Conservation (phyloP, 2,329 filamentous ascomycete species). For the Apiospora aurea region DNA sequence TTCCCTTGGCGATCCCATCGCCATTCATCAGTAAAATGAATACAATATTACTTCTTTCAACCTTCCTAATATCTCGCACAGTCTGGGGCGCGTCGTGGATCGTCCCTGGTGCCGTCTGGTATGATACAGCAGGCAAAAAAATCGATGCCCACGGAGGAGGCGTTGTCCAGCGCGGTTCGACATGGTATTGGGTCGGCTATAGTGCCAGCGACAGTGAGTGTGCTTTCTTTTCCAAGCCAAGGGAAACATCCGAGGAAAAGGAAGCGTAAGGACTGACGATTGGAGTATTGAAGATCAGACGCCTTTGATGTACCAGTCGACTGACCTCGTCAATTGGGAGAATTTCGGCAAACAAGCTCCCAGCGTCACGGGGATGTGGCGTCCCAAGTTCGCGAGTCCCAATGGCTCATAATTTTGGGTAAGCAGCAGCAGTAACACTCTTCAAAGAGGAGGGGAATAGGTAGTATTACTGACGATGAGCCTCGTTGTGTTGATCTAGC, state of each 20-base stretch:
- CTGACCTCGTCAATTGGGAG: conserved; percentile 49
- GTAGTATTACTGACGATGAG: not conserved
- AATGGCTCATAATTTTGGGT: conserved; percentile 47
- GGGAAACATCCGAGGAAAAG: not conserved
- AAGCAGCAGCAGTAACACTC: conserved; percentile 23
- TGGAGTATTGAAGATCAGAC: conserved; percentile 39
- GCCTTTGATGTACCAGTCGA: conserved; percentile 48
- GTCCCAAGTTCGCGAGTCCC: conserved; percentile 50
- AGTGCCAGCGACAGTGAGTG: conserved; percentile 36
- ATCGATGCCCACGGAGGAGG: conserved; percentile 50
- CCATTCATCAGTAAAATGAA: not conserved
- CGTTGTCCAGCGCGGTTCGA: conserved; percentile 45
- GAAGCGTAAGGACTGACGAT: not conserved
- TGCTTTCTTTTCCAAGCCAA: conserved; percentile 13
- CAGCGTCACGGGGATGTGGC: conserved; percentile 46
- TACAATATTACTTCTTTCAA: not conserved
- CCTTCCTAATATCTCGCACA: not conserved
- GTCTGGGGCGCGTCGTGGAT: conserved; percentile 46
- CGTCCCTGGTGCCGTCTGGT: conserved; percentile 48
- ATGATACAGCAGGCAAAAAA: conserved; percentile 46
- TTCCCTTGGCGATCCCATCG: not conserved
- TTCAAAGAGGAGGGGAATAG: not conserved
- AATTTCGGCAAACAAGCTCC: conserved; percentile 44
- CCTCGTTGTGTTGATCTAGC: conserved; percentile 30
- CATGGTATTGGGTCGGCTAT: conserved; percentile 51